Percentiles rank a stretch among this genome's conserved stretches.
phyloP scores from a whole-genome alignment of 148 eudicot genomes.

The Persicaria maculosa region DNA sequence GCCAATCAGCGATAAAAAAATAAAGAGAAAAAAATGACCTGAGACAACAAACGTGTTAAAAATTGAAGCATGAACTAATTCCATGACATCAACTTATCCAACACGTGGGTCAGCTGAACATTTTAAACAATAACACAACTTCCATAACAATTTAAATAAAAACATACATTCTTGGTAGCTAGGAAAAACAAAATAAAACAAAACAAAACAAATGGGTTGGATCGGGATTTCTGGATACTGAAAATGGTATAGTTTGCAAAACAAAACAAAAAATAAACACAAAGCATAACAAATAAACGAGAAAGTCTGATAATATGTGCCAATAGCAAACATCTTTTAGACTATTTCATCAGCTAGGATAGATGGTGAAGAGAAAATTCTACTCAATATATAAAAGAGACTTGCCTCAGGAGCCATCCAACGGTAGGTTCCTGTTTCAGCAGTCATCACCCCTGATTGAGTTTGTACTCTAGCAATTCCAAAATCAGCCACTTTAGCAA shows the following conservation, averaged over 20 bases:
- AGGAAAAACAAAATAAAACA: no score
- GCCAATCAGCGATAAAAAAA: background rate
- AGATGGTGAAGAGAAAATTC: background rate
- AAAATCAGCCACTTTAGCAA: constrained; percentile 71
- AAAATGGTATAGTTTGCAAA: no score
- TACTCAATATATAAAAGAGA: background rate
- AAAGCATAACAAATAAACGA: background rate
- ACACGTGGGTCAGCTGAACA: no score
- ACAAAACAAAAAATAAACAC: background rate
- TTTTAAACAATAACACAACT: no score
- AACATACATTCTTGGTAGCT: no score
- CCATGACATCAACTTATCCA: no score
- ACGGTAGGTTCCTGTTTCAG: constrained; percentile 72
- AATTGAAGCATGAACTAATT: no score
- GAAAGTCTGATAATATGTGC: background rate
- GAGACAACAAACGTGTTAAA: background rate
- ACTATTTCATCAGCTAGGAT: background rate
- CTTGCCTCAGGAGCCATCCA: constrained; percentile 88
- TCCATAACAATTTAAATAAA: no score
- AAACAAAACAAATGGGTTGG: no score
- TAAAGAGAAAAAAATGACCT: no score
- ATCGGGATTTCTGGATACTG: no score
- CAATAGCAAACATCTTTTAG: background rate
- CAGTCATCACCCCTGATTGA: constrained; percentile 65
- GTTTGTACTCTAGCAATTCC: constrained; percentile 66